Conservation (phyloP, 768 basidiomycete genomes). For the Sarcomyxa edulis region DNA sequence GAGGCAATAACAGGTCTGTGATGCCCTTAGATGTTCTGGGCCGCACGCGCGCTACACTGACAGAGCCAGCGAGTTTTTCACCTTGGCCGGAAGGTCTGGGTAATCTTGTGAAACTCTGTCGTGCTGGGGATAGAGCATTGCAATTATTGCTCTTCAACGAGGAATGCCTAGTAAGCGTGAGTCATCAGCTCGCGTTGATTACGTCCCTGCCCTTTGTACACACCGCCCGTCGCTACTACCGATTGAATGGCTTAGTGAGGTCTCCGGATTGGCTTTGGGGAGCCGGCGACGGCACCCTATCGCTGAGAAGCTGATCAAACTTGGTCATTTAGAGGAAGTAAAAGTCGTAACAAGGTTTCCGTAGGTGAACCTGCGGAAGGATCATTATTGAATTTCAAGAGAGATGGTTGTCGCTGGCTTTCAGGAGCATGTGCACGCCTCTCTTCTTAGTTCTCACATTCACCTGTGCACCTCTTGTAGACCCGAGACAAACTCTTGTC, state of each 20-base stretch:
- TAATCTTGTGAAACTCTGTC: constrained; percentile 78
- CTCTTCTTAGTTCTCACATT: constrained; percentile 51
- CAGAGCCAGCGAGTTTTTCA: constrained; percentile 75
- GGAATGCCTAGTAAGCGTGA: constrained; percentile 86
- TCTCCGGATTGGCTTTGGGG: constrained; percentile 72
- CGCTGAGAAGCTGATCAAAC: constrained; percentile 60
- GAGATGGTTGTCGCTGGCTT: constrained; percentile 47
- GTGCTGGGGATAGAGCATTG: constrained; percentile 87
- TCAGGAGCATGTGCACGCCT: constrained; percentile 30
- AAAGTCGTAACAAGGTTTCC: constrained; percentile 81
- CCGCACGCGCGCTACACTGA: constrained; percentile 86
- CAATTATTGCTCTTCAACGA: constrained; percentile 91
- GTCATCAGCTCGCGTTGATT: constrained; percentile 88
- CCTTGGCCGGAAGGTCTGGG: constrained; percentile 35
- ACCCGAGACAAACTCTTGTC: no score
- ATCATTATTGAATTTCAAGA: constrained; percentile 52
- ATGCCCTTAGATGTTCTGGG: constrained; percentile 78
- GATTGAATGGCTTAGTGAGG: constrained; percentile 90
- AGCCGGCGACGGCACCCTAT: constrained; percentile 44
- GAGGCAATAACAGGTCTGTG: constrained; percentile 91
- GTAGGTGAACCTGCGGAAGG: constrained; percentile 81
- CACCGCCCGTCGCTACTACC: constrained; percentile 88
- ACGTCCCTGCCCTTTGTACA: constrained; percentile 90
- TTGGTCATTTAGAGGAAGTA: constrained; percentile 84
- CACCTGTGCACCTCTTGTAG: constrained; percentile 44